Evolutionary conservation across 1,139 yeast species (phyloP), one percentile per base, ranked within the genome.

Genomic region (Nakaseomyces nivariensis): DNA sequence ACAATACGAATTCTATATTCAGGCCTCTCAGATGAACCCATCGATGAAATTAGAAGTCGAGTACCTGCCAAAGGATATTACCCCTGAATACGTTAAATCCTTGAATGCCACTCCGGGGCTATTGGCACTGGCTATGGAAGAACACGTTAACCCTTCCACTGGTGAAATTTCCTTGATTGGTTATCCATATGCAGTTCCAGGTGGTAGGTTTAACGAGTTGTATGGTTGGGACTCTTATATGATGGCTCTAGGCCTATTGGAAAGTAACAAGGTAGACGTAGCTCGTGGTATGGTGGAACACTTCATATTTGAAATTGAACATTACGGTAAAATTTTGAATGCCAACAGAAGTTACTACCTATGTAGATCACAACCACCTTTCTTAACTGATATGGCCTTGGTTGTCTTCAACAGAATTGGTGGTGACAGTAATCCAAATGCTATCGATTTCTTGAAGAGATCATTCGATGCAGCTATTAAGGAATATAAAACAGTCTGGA

Each of bases 171-270:
- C 76, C 22, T 66, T 86, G 48, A 71, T 77, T 42, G 87, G 88
- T 33, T 82, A 79, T 61, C 96, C 96, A 0, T 92, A 90, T 65
- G 86, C 88, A 26, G 97, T 92, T 8, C 98, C 98, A 0, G 98
- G 98, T 17, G 98, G 98, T 24, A 73, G 98, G 55, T 92, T 92
- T 67, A 94, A 94, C 67, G 98, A 92, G 68, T 76, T 89, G 50
- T 92, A 92, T 62, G 98, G 98, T 7, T 92, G 98, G 98, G 98
- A 92, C 67, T 88, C 97, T 1, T 92, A 92, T 64, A 86, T 94
- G 85, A 92, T 85, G 64, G 79, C 95, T 0, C 68, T 90, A 34
- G 98, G 98, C 1, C 72, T 92, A 47, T 67, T 92, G 42, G 76
- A 79, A n/a, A 56, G 62, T 47, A 87, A 86, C 60, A 74, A 80